Percentiles rank a stretch among this genome's conserved stretches.
phyloP scores from a whole-genome alignment of 1,284 basidiomycete genomes.

The Puccinia triticina region DNA sequence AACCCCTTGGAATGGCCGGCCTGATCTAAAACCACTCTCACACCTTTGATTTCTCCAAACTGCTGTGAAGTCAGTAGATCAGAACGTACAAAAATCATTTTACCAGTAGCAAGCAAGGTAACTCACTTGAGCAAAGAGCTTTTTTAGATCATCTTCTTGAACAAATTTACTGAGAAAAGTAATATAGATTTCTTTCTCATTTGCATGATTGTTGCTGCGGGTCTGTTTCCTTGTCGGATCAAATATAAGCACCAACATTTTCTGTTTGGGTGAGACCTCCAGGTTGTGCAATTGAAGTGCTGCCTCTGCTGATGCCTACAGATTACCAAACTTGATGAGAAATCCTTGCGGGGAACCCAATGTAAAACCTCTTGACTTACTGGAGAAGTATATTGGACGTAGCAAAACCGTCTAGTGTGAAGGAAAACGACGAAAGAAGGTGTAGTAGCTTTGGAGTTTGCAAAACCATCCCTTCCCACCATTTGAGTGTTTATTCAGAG shows the following conservation, averaged over 20 bases:
- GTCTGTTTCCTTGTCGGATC: conserved; percentile 86
- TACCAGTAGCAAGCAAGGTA: conserved; percentile 61
- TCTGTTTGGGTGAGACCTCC: conserved; percentile 68
- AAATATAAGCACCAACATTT: conserved; percentile 80
- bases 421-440: too few species aligned
- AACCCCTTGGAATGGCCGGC: conserved; percentile 78
- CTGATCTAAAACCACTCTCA: conserved; percentile 75
- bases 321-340: conserved; percentile 20
- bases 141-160: conserved; percentile 72
- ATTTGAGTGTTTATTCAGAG: too few species aligned
- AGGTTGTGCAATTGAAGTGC: conserved; percentile 76
- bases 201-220: conserved; percentile 77
- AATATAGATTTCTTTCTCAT: conserved; percentile 81
- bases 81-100: neutral
- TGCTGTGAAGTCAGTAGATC: conserved; percentile 58
- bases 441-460: too few species aligned
- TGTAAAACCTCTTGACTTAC: conserved; percentile 63
- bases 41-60: conserved; percentile 79
- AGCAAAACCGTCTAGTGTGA: conserved; percentile 91
- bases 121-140: conserved; percentile 67
- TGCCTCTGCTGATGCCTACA: conserved; percentile 72
- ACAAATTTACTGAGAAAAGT: conserved; percentile 77
- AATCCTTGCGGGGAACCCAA: neutral
- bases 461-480: too few species aligned
- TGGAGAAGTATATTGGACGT: conserved; percentile 83